These are phyloP conservation scores for Ceratobasidium theobromae DNA, from an alignment of 1,284 basidiomycete genomes.

Conservation along the genomic window DNA sequence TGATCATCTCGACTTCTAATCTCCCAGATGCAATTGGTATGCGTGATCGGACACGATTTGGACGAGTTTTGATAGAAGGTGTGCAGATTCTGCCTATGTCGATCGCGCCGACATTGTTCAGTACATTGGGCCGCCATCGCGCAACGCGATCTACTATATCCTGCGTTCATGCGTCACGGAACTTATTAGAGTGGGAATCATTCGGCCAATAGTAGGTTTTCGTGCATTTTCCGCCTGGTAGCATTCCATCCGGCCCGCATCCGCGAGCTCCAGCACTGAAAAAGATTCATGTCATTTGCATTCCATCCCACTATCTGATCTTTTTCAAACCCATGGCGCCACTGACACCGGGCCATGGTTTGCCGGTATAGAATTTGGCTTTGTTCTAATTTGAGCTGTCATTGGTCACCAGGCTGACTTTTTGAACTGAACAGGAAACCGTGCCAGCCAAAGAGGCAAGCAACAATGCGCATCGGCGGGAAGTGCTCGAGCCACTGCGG, in stretches of 20 bases:
- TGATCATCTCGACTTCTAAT: constrained; percentile 97
- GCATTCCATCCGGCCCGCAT: background rate
- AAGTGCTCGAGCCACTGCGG: background rate
- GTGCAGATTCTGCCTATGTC: constrained; percentile 86
- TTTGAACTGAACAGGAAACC: background rate
- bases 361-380: too few species aligned
- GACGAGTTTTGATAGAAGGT: background rate
- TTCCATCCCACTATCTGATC: too few species aligned
- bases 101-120: constrained; percentile 97
- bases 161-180: constrained; percentile 82
- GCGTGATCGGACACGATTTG: constrained; percentile 36
- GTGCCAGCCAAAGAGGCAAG: background rate
- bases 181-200: constrained; percentile 72
- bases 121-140: constrained; percentile 87
- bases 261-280: background rate
- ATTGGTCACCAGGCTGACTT: too few species aligned
- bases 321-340: constrained; percentile 8
- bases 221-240: background rate
- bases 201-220: constrained; percentile 56
- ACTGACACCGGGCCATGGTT: constrained; percentile 8
- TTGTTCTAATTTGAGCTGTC: too few species aligned
- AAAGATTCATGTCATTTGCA: too few species aligned
- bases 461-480: background rate
- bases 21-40: constrained; percentile 90
- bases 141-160: constrained; percentile 92